A percentile compares a stretch with the other conserved stretches of the same genome.
These are phyloP conservation scores for Rubus parviflorus DNA, from an alignment of 306 rosid genomes.

Conservation along the genomic window DNA sequence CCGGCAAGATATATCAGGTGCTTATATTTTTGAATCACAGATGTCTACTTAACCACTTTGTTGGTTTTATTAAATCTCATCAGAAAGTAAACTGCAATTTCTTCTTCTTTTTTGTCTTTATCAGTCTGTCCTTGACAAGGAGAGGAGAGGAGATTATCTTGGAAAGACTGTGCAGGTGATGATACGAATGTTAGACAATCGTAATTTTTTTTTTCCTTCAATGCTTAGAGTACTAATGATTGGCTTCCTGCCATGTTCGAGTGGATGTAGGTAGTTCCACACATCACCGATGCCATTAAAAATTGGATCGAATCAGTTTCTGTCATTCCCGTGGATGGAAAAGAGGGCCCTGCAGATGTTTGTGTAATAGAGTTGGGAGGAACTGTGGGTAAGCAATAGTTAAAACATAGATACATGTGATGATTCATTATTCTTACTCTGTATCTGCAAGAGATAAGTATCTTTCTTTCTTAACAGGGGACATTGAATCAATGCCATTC, in stretches of 20 bases:
- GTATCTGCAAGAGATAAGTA: conserved; percentile 5
- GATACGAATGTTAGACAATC: conserved; percentile 13
- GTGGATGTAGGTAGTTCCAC: conserved; percentile 84
- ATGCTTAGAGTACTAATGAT: conserved; percentile 11
- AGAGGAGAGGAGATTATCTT: conserved; percentile 87
- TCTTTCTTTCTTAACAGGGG: conserved; percentile 55
- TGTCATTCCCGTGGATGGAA: conserved; percentile 81
- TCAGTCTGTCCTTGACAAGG: conserved; percentile 97
- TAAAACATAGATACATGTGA: conserved; percentile 14
- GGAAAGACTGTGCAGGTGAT: conserved; percentile 98
- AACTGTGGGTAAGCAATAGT: conserved; percentile 71
- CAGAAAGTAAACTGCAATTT: neutral
- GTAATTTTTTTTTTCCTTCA: conserved; percentile 2
- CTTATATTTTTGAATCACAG: conserved; percentile 13
- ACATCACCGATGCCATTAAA: conserved; percentile 91
- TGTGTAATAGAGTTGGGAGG: conserved; percentile 99
- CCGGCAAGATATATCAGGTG: conserved; percentile 96
- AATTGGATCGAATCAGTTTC: conserved; percentile 80
- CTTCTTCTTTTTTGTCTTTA: neutral
- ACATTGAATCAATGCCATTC: conserved; percentile 99
- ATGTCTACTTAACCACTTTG: neutral
- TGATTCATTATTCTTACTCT: conserved; percentile 13
- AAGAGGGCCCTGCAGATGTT: conserved; percentile 88
- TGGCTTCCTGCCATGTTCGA: conserved; percentile 25
- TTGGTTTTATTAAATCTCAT: neutral